A percentile compares a stretch with the other conserved stretches of the same genome.
phyloP scores from a whole-genome alignment of 495 filamentous ascomycete species.

The Xylaria scruposa region DNA sequence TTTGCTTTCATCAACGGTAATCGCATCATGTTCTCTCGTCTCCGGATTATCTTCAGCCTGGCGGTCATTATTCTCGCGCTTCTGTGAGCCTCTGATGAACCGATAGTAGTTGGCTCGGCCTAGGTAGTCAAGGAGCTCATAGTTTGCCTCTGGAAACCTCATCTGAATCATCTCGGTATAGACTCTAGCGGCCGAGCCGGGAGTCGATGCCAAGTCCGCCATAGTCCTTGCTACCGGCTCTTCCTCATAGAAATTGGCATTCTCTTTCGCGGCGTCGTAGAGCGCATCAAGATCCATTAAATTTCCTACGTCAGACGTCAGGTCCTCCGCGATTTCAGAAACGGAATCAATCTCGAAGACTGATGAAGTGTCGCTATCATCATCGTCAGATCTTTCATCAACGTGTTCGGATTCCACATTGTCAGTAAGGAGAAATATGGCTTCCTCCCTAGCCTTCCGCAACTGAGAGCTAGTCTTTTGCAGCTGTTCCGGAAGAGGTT shows the following conservation, averaged over 20 bases:
- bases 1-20: not conserved
- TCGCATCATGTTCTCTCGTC: not conserved
- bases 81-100: not conserved
- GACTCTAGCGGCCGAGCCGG: not conserved
- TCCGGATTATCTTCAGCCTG: not conserved
- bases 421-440: not conserved
- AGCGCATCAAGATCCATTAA: not conserved
- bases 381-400: not conserved
- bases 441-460: not conserved
- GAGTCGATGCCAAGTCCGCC: not conserved
- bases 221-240: not conserved
- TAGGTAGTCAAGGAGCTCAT: not conserved
- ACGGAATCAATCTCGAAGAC: not conserved
- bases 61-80: not conserved
- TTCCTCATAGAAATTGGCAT: not conserved
- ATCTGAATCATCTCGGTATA: not conserved
- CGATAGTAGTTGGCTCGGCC: not conserved
- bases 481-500: not conserved
- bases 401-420: not conserved
- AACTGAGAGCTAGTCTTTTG: not conserved
- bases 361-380: not conserved
- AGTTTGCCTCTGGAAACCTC: not conserved
- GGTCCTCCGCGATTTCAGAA: not conserved
- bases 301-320: not conserved
- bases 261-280: conserved; percentile 2